Percentiles rank a stretch among this genome's conserved stretches.
These are phyloP conservation scores for Alternaria gansuensis DNA, from an alignment of 2,329 filamentous ascomycete species.

Conservation along the genomic window DNA sequence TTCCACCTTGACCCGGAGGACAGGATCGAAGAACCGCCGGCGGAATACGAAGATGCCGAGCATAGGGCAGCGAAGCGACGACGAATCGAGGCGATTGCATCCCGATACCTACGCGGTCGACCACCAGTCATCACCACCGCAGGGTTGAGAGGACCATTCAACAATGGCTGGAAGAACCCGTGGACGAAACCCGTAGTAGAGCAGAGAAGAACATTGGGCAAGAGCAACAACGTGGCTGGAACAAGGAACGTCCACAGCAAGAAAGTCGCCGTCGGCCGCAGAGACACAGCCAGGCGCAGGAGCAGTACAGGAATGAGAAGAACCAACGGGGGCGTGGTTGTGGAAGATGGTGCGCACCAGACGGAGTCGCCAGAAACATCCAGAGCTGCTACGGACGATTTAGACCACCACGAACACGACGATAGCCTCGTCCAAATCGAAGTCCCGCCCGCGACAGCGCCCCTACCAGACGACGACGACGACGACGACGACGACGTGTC, in stretches of 20 bases:
- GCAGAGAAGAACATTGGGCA: neutral
- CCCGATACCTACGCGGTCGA: conserved; percentile 66
- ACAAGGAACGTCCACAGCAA: neutral
- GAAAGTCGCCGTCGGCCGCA: conserved; percentile 2
- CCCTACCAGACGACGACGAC: conserved; percentile 23
- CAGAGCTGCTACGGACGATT: conserved; percentile 20
- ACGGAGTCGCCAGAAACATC: conserved; percentile 33
- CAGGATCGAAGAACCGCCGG: conserved; percentile 59
- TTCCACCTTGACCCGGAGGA: conserved; percentile 38
- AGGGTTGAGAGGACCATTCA: conserved; percentile 69
- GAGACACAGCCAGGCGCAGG: neutral
- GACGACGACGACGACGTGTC: conserved; percentile 22
- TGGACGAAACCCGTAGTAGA: conserved; percentile 34
- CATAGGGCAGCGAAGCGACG: conserved; percentile 61
- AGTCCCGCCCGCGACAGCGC: conserved; percentile 31
- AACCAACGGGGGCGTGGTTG: neutral
- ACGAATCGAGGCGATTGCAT: conserved; percentile 68
- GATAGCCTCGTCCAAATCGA: conserved; percentile 25
- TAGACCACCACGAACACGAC: conserved; percentile 15
- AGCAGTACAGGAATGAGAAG: conserved; percentile 1
- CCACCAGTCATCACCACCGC: conserved; percentile 68
- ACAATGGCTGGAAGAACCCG: conserved; percentile 49
- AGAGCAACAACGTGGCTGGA: neutral
- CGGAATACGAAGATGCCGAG: conserved; percentile 66
- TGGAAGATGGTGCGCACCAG: conserved; percentile 8